Base-by-base conservation (phyloP, 345 rosid species). In the Eucalyptus curtisii region DNA sequence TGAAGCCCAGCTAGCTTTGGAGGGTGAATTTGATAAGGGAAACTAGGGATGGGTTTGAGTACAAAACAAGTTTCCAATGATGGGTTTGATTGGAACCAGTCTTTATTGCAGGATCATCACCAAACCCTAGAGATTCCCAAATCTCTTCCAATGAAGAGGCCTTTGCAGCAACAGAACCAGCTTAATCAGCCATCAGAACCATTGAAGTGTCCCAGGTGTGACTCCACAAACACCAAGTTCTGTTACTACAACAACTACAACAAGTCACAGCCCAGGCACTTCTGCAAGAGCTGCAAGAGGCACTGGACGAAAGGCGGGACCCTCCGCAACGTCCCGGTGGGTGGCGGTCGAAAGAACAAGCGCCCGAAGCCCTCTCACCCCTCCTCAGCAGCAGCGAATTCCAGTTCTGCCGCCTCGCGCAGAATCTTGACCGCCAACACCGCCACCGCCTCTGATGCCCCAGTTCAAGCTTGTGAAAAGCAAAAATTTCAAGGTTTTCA, bases 261-360 rank as follows among this genome's bases (percentile, higher is more conserved):
- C 92, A 96, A 92, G 86, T 93, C 98, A 86, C 99, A 97, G 91
- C 99, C 99, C 50, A 93, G 99, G 88, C 94, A 97, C 91, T 94
- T 95, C 59, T 97, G 99, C 94, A 97, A 95, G 94, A n/a, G 94
- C 90, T 96, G 99, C 92, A 94, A 95, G 93, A 94, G 99, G 90
- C 97, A 97, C 91, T 97, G 99, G 99, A 97, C 98, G 11, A 92
- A 95, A 94, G 99, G 99, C 88, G 99, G 99, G 44, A 94, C 96
- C 86, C 95, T 96, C 57, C 92, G 98, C 40, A 97, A 96, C 87
- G 98, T 97, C 88, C 99, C 99, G 22, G 94, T 94, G 2, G 99
- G 99, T 24, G 99, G 99, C 86, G 97, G 96, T 87, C 97, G 97
- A 49, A 97, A 97, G 91, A 95, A 93, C 90, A 95, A 95, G 94